Evolutionary conservation across 148 eudicot genomes (phyloP), one percentile per base, ranked within the genome.

Genomic region (Polygonum maritimum): DNA sequence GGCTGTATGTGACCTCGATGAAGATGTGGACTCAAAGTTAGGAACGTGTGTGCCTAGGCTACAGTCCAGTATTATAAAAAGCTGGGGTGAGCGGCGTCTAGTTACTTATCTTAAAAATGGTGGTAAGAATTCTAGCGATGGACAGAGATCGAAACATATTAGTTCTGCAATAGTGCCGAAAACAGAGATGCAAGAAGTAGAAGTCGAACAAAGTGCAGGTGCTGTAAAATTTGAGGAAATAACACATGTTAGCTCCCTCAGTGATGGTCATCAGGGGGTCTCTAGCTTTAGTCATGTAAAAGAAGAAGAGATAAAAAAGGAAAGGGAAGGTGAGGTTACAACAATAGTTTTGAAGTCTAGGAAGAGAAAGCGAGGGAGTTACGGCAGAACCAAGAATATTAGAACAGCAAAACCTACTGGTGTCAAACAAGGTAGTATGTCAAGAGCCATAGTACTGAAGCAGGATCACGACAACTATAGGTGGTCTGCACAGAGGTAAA

Each of bases 401-500:
- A 81, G 40, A 31, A n/a, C 48, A 35, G 48, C 26, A 7, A 65
- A n/a, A 31, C 44, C 35, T n/a, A 78, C 60, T n/a, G 21, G 73
- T 57, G 45, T 22, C 2, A 38, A 77, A 58, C 41, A 58, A 75
- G 62, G 47, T 76, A 73, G 60, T 54, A 12, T 22, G 12, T 41
- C 80, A 21, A 57, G 77, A 71, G 31, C 58, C 45, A 62, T 67
- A 26, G 31, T 26, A 51, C 60, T 22, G 55, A 73, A 72, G 5
- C 39, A 13, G 75, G 76, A 51, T 21, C 69, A 45, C 14, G 75
- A 74, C 65, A 39, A 79, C 48, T 80, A 73, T 58, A 82, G 87
- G 55, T 84, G 87, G 87, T 77, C 87, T 49, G 16, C 45, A 16
- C 48, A 54, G n/a, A 82, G 87, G 84, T 82, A 81, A 63, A 71